Evolutionary conservation across 148 eudicot genomes (phyloP).

Genomic region (Linanthus parryae): DNA sequence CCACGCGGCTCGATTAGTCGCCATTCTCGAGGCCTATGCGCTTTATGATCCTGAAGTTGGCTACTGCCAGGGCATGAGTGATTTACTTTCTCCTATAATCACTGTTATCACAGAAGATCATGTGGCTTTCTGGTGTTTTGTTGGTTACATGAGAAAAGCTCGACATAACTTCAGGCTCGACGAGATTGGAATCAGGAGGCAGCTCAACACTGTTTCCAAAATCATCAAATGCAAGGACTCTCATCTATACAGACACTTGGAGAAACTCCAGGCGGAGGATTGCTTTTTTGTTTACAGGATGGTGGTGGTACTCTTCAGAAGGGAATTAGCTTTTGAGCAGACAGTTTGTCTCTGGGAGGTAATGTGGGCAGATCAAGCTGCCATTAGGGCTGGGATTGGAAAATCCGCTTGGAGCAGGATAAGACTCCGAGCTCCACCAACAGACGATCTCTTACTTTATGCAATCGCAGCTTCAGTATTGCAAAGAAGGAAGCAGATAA

Average conservation of each 20-base stretch:
- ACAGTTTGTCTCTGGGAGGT: slow-evolving; percentile 37
- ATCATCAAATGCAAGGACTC: slow-evolving; percentile 34
- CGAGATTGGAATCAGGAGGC: slow-evolving; percentile 34
- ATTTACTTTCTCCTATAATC: slow-evolving; percentile 32
- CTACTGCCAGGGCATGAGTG: slow-evolving; percentile 44
- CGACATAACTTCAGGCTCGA: slow-evolving; percentile 36
- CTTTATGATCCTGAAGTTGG: slow-evolving; percentile 33
- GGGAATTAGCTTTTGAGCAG: slow-evolving; percentile 36
- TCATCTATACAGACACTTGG: slow-evolving; percentile 35
- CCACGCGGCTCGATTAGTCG: slow-evolving; percentile 38
- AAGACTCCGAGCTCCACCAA: slow-evolving; percentile 32
- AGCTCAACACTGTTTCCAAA: slow-evolving; percentile 26
- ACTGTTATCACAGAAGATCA: slow-evolving; percentile 29
- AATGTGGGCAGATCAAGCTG: slow-evolving; percentile 42
- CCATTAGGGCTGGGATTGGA: slow-evolving; percentile 28
- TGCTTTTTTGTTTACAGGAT: slow-evolving; percentile 37
- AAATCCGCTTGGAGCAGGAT: slow-evolving; percentile 28
- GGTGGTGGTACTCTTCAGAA: slow-evolving; percentile 39
- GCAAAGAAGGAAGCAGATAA: slow-evolving; percentile 29
- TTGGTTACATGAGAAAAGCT: slow-evolving; percentile 36
- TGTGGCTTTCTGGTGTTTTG: slow-evolving; percentile 39
- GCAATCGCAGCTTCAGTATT: slow-evolving; percentile 39
- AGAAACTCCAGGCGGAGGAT: slow-evolving; percentile 35
- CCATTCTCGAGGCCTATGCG: slow-evolving; percentile 37
- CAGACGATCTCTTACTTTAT: slow-evolving; percentile 31